Evolutionary conservation across 805 yeast genomes (phyloP).

Genomic region (Kurtzmaniella cleridarum): DNA sequence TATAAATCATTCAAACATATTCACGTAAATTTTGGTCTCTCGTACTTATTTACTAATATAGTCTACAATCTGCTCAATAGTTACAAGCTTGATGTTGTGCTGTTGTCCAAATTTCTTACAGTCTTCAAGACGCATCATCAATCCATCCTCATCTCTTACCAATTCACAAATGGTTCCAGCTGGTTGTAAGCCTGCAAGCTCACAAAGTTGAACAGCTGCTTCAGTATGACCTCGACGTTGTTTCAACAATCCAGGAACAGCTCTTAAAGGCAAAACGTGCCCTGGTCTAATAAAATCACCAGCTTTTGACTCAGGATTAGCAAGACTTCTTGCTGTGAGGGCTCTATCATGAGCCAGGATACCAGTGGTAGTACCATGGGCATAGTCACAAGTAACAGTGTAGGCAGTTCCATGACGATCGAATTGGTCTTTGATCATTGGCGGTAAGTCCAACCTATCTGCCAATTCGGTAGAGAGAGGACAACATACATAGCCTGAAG

Average conservation of each 20-base stretch:
- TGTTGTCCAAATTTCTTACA: slow-evolving; percentile 65
- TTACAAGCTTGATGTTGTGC: slow-evolving; percentile 63
- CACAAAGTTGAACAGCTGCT: slow-evolving; percentile 87
- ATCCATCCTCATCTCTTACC: slow-evolving; percentile 88
- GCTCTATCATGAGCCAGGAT: slow-evolving; percentile 94
- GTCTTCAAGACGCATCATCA: slow-evolving; percentile 91
- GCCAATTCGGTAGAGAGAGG: slow-evolving; percentile 79
- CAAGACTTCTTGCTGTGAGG: slow-evolving; percentile 68
- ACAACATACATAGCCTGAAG: slow-evolving; percentile 90
- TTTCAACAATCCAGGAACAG: slow-evolving; percentile 77
- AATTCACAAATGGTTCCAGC: slow-evolving; percentile 93
- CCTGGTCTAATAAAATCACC: slow-evolving; percentile 86
- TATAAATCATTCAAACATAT: too few relatives aligned
- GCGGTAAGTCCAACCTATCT: slow-evolving; percentile 71
- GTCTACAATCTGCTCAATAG: slow-evolving; percentile 68
- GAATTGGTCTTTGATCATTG: slow-evolving; percentile 56
- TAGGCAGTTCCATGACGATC: slow-evolving; percentile 97
- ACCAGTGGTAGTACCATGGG: slow-evolving; percentile 92
- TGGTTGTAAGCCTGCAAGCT: slow-evolving; percentile 69
- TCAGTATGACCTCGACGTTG: slow-evolving; percentile 94
- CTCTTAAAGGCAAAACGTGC: slow-evolving; percentile 88
- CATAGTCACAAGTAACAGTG: slow-evolving; percentile 84
- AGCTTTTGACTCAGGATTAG: slow-evolving; percentile 51
- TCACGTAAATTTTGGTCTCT: too few relatives aligned
- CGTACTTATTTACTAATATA: slow-evolving; percentile 34